Base-by-base conservation (phyloP, 2,329 filamentous ascomycete genomes). In the Colletotrichum endophyticum region DNA sequence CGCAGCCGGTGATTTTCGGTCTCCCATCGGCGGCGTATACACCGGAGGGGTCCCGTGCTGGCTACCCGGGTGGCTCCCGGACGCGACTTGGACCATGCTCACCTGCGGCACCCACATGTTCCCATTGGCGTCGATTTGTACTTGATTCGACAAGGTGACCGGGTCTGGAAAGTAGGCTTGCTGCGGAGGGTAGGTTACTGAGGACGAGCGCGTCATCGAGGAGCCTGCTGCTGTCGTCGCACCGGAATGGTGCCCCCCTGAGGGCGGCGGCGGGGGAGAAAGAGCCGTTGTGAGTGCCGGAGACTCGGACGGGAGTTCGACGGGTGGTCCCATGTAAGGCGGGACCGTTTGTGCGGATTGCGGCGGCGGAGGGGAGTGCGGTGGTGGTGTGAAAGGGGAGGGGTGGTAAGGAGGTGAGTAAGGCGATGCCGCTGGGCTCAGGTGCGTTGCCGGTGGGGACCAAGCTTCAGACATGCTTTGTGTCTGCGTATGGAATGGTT, bases 31-130 rank as follows among this genome's bases (percentile, higher is more conserved):
- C 19, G 71, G 71, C 34, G 76, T 75, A n/a, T 78, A 74, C 75
- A 25, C 71, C 56, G 73, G 70, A 66, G 44, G 73, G 36, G 57
- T 70, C 15, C 59, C 44, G 66, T 59, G 22, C 28, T 27, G 34
- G 57, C 36, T 49, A 25, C 57, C 11, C 57, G 66, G 19, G 16
- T 28, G 66, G 57, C 39, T 66, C 6, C 79, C 77, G 11, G 78
- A 70, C 12, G 73, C 66, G 8, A 79, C 59, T 75, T 80, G 80
- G 70, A 84, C 78, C 78, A 82, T 82, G 71, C 82, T 83, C 62
- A 84, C 83, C 62, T 84, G 83, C 19, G 82, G 82, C 71, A 82
- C 69, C 84, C 83, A 84, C 16, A 83, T 64, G 62, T 82, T 83
- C 57, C 81, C 81, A 59, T 84, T 79, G 22, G 79, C 80, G 73